Conservation (phyloP, 2,329 filamentous ascomycete species). For the Hyphodiscus sp. region DNA sequence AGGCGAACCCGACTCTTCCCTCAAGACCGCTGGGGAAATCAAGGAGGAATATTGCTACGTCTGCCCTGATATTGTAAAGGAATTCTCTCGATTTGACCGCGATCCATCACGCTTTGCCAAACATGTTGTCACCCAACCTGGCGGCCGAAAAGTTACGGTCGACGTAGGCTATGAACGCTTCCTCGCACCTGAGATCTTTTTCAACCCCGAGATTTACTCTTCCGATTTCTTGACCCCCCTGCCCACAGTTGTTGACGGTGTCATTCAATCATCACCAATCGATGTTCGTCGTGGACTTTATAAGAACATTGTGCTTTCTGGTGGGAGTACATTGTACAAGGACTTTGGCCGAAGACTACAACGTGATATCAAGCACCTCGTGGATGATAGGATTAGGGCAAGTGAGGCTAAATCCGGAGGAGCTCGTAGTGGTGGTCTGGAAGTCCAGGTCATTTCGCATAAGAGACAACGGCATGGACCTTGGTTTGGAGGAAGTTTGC, state of each 20-base stretch:
- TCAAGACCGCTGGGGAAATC: conserved; percentile 96
- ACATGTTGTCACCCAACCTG: conserved; percentile 79
- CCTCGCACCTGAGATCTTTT: conserved; percentile 97
- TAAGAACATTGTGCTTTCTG: conserved; percentile 98
- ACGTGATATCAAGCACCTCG: conserved; percentile 92
- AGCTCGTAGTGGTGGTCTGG: conserved; percentile 81
- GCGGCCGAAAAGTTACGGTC: conserved; percentile 75
- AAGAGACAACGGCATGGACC: conserved; percentile 96
- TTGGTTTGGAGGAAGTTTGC: conserved; percentile 95
- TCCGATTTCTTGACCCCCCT: conserved; percentile 97
- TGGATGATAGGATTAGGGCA: conserved; percentile 85
- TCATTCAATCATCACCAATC: conserved; percentile 96
- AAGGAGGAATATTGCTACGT: conserved; percentile 99
- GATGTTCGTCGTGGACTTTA: conserved; percentile 95
- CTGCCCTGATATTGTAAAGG: conserved; percentile 97
- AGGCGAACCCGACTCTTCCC: conserved; percentile 89
- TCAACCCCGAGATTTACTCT: conserved; percentile 99
- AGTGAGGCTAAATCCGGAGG: conserved; percentile 89
- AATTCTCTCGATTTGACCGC: conserved; percentile 89
- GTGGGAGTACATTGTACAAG: conserved; percentile 96
- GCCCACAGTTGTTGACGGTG: conserved; percentile 87
- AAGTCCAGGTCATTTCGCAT: conserved; percentile 95
- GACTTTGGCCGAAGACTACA: conserved; percentile 95
- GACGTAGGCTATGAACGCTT: conserved; percentile 98
- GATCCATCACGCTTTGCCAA: conserved; percentile 88